phyloP scores from a whole-genome alignment of 169 alveolate genomes.

The Plasmodium malariae region DNA sequence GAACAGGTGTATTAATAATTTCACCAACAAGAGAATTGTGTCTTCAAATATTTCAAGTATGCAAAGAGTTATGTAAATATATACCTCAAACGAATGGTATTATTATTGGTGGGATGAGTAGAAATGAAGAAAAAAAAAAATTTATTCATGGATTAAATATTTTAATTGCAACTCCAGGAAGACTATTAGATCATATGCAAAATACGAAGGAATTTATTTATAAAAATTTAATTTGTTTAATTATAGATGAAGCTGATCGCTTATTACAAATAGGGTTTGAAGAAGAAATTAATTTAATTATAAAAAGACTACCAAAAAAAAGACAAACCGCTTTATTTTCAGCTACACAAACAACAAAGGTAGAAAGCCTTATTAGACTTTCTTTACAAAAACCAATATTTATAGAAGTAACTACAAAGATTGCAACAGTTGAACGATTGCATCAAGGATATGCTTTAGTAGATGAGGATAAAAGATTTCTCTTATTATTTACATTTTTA shows the following conservation, averaged over 20 bases:
- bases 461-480: constrained; percentile 96
- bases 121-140: constrained; percentile 96
- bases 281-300: constrained; percentile 98
- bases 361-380: constrained; percentile 96
- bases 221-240: constrained; percentile 95
- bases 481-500: constrained; percentile 96
- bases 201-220: constrained; percentile 96
- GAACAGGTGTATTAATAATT: constrained; percentile 95
- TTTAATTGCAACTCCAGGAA: constrained; percentile 99
- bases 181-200: constrained; percentile 98
- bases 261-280: constrained; percentile 99
- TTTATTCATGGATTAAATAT: constrained; percentile 96
- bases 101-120: constrained; percentile 99
- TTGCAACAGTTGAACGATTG: constrained; percentile 96
- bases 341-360: constrained; percentile 98
- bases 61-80: constrained; percentile 93
- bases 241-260: constrained; percentile 99
- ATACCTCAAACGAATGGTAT: constrained; percentile 97
- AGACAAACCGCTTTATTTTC: constrained; percentile 98
- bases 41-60: constrained; percentile 97
- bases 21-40: constrained; percentile 99
- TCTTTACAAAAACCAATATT: constrained; percentile 96
- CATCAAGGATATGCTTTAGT: constrained; percentile 98
- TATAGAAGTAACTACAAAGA: constrained; percentile 91
- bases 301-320: constrained; percentile 95